Evolutionary conservation across 202 grass and related monocot species (phyloP).

Genomic region (Digitaria exilis): DNA sequence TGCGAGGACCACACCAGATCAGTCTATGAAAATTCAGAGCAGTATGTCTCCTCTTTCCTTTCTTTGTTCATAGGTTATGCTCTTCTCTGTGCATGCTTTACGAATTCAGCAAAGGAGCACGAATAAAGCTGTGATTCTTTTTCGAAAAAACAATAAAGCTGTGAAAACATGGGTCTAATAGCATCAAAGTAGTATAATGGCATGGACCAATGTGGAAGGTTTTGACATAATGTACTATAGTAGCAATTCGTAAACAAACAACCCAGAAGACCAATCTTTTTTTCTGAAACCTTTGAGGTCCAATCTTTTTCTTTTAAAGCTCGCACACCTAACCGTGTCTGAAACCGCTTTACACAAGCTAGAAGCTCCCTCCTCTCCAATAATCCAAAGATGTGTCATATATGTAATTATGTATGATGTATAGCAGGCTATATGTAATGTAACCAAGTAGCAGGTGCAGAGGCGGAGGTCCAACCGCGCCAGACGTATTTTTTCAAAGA

Average conservation of each 20-base stretch:
- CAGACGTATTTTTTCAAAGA: too few species aligned
- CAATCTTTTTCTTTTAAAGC: neutral
- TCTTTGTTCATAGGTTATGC: too few species aligned
- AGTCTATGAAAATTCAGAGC: neutral
- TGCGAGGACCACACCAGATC: neutral
- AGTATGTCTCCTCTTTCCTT: neutral
- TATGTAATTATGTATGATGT: too few species aligned
- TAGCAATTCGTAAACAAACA: neutral
- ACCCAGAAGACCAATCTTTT: neutral
- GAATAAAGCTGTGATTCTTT: too few species aligned
- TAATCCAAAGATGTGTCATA: neutral
- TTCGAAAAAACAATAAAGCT: too few species aligned
- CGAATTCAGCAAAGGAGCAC: neutral
- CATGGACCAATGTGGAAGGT: neutral
- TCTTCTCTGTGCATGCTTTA: neutral
- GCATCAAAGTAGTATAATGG: neutral
- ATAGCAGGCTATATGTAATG: neutral
- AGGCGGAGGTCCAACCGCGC: neutral
- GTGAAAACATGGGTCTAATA: neutral
- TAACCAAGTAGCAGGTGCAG: neutral
- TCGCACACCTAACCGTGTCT: neutral
- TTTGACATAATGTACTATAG: neutral
- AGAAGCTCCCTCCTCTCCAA: neutral
- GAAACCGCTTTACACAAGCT: neutral
- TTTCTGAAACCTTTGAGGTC: too few species aligned